Conservation (phyloP, 306 rosid species). For the Luffa acutangula region DNA sequence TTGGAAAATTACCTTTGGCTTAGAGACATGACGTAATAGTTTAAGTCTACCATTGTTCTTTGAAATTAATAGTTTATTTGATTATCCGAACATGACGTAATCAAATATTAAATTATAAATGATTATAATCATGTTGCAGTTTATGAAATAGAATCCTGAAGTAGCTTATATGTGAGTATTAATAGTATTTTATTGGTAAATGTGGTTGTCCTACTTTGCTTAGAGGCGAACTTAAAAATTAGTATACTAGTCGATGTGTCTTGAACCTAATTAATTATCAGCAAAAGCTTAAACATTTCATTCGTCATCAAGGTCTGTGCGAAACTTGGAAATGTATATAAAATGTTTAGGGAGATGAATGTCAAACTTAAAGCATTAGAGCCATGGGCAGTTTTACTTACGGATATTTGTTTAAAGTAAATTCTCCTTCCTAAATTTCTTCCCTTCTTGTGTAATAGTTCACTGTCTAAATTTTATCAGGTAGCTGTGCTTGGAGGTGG, state of each 20-base stretch:
- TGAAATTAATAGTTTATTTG: not conserved
- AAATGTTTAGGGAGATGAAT: not conserved
- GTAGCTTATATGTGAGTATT: not conserved
- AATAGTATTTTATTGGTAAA: not conserved
- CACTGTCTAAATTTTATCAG: slow-evolving; percentile 16
- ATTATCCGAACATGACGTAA: not conserved
- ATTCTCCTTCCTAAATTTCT: not conserved
- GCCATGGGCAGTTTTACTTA: not conserved
- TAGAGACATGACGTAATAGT: too few species aligned
- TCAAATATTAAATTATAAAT: not conserved
- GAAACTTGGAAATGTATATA: not conserved
- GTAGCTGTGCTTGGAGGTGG: slow-evolving; percentile 97
- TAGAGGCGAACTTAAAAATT: not conserved
- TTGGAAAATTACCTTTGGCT: not conserved
- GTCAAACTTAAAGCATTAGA: not conserved
- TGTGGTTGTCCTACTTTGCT: not conserved
- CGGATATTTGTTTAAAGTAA: not conserved
- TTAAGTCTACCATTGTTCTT: not conserved
- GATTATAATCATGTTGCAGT: not conserved
- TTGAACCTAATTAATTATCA: not conserved
- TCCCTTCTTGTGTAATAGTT: not conserved
- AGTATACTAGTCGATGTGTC: not conserved
- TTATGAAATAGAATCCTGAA: not conserved
- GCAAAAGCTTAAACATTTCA: not conserved
- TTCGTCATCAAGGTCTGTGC: not conserved